Conservation (phyloP, 2,329 filamentous ascomycete genomes). For the Fusarium succisae region DNA sequence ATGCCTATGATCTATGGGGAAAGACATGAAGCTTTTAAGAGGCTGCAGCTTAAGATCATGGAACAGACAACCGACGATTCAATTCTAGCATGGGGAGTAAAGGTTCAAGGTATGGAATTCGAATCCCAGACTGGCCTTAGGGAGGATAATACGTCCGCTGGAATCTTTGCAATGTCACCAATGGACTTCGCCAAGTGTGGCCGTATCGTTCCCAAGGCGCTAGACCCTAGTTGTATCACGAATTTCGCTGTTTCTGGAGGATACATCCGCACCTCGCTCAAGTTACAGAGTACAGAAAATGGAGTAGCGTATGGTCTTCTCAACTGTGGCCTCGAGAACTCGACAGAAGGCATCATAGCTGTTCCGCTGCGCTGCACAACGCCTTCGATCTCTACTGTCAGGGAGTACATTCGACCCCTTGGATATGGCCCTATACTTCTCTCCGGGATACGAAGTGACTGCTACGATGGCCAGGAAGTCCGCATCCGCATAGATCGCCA, state of each 20-base stretch:
- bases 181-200: not conserved
- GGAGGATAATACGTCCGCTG: not conserved
- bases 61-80: slow-evolving; percentile 4
- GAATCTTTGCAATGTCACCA: not conserved
- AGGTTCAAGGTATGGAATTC: not conserved
- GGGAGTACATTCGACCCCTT: not conserved
- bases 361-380: not conserved
- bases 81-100: not conserved
- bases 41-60: slow-evolving; percentile 1
- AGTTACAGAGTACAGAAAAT: not conserved
- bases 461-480: fast-evolving
- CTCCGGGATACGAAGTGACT: fast-evolving
- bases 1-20: slow-evolving; percentile 12
- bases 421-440: not conserved
- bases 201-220: not conserved
- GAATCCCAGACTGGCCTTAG: fast-evolving
- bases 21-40: not conserved
- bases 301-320: not conserved
- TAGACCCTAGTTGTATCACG: not conserved
- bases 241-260: not conserved
- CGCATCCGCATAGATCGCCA: not conserved
- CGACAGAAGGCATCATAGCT: not conserved
- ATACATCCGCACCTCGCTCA: not conserved
- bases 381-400: not conserved
- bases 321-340: not conserved